Evolutionary conservation across 2,329 filamentous ascomycete species (phyloP).

Genomic region (Colletotrichum somersetense): DNA sequence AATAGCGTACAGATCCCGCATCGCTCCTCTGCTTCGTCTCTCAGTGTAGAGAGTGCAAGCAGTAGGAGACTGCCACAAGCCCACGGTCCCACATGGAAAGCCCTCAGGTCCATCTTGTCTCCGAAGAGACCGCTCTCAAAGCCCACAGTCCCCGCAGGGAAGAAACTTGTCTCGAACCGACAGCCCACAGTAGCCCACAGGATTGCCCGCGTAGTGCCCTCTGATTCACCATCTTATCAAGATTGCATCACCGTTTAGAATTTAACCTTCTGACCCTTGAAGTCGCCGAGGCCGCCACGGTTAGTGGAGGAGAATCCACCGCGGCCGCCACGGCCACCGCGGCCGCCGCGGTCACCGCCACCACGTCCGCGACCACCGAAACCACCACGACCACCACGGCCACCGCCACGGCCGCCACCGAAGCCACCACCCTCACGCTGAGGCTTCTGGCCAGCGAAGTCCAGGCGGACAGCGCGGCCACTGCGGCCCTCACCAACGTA

Average conservation of each 20-base stretch:
- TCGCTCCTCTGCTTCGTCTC: conserved; percentile 18
- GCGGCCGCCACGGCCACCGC: conserved; percentile 66
- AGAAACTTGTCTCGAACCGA: conserved; percentile 62
- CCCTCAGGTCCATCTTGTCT: conserved; percentile 69
- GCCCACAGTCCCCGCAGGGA: conserved; percentile 60
- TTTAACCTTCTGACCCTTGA: conserved; percentile 82
- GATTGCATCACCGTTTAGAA: conserved; percentile 60
- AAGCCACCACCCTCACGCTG: conserved; percentile 61
- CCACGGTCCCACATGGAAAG: conserved; percentile 55
- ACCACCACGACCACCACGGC: conserved; percentile 65
- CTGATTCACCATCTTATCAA: conserved; percentile 55
- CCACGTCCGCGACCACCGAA: conserved; percentile 65
- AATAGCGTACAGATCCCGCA: conserved; percentile 41
- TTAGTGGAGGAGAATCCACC: conserved; percentile 62
- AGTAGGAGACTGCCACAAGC: conserved; percentile 47
- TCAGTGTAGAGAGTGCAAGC: conserved; percentile 21
- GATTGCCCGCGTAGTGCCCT: conserved; percentile 61
- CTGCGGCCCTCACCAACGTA: conserved; percentile 73
- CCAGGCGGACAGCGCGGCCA: conserved; percentile 83
- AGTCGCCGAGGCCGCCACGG: conserved; percentile 58
- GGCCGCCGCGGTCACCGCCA: conserved; percentile 59
- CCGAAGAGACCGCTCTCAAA: conserved; percentile 63
- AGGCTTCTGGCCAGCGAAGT: conserved; percentile 80
- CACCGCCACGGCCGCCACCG: conserved; percentile 58
- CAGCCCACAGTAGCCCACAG: conserved; percentile 68